phyloP scores from a whole-genome alignment of 2,329 filamentous ascomycete species.

The Trichothecium roseum region DNA sequence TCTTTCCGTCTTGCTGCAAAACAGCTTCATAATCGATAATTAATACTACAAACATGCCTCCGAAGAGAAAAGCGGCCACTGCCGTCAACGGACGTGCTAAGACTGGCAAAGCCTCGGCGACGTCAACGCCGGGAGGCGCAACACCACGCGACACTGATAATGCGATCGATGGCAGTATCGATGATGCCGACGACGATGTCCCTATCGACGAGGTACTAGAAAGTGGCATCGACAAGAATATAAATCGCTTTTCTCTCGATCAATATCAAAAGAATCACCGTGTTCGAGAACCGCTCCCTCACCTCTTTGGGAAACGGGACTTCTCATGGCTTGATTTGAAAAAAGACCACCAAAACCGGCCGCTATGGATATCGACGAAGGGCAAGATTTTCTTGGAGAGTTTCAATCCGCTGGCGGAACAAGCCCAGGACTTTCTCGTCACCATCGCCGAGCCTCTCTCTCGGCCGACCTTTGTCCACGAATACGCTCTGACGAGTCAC shows the following conservation, averaged over 20 bases:
- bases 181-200: conserved; percentile 42
- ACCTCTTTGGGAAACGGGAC: conserved; percentile 47
- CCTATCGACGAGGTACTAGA: conserved; percentile 41
- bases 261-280: conserved; percentile 37
- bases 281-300: conserved; percentile 31
- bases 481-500: conserved; percentile 85
- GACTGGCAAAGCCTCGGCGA: conserved; percentile 42
- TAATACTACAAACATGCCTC: conserved; percentile 42
- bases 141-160: conserved; percentile 50
- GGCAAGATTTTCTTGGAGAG: conserved; percentile 88
- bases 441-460: conserved; percentile 92
- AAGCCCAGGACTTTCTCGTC: conserved; percentile 89
- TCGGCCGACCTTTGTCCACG: conserved; percentile 81
- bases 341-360: conserved; percentile 78
- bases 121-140: conserved; percentile 50
- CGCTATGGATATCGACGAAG: conserved; percentile 82
- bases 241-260: conserved; percentile 48
- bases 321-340: conserved; percentile 78
- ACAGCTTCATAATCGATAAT: not conserved
- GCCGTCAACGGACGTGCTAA: conserved; percentile 39
- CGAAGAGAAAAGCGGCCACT: conserved; percentile 56
- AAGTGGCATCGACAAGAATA: conserved; percentile 44
- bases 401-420: conserved; percentile 76
- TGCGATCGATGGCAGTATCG: conserved; percentile 43
- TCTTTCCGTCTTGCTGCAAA: not conserved